A percentile compares a stretch with the other conserved stretches of the same genome.
Conservation (phyloP, 441 rosid genomes). For the Raphanus hybrid region DNA sequence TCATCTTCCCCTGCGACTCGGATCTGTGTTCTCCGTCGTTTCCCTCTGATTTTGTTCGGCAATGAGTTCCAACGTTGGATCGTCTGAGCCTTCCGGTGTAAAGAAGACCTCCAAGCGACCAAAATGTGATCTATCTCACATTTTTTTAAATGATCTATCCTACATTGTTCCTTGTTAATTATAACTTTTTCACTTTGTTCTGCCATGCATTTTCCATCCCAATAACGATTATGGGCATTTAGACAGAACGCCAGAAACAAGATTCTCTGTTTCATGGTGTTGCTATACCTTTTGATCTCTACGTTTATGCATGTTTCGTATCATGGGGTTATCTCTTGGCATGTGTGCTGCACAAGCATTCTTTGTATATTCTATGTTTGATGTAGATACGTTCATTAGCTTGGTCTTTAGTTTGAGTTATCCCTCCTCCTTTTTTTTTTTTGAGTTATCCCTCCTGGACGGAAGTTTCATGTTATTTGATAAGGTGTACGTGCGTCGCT, state of each 20-base stretch:
- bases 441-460: neutral
- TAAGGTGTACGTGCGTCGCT: neutral
- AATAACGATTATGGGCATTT: neutral
- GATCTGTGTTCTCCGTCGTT: constrained; percentile 10
- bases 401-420: neutral
- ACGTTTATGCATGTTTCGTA: neutral
- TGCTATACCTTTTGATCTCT: constrained; percentile 1
- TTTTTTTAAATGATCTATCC: constrained; percentile 20
- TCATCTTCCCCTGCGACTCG: neutral
- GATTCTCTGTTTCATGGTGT: neutral
- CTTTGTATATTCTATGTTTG: constrained; percentile 13
- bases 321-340: neutral
- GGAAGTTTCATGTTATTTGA: neutral
- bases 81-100: constrained; percentile 44
- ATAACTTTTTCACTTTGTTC: neutral
- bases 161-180: no score
- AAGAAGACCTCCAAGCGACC: constrained; percentile 50
- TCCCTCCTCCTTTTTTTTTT: no score
- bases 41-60: constrained; percentile 7
- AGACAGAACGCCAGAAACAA: no score
- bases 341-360: constrained; percentile 2
- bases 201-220: neutral
- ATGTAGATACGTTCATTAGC: constrained; percentile 1
- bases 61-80: constrained; percentile 47
- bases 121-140: constrained; percentile 39